Base-by-base conservation (phyloP, 2,329 filamentous ascomycete species). In the Penicillium sp. region DNA sequence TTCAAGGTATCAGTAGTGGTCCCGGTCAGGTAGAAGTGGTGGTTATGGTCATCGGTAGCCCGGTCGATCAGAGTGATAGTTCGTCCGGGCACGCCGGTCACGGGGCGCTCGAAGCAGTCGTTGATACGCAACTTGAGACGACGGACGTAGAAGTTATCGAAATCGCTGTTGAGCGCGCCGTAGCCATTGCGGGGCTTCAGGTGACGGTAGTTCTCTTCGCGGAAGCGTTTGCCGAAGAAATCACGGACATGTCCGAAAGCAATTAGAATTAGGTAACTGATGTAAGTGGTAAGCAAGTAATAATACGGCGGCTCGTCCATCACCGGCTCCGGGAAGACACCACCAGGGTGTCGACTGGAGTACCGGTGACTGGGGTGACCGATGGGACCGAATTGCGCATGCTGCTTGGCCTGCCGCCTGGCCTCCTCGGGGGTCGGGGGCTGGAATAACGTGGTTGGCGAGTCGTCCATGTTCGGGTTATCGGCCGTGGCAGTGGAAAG, bases 241-340 rank as follows among this genome's bases (percentile, higher is more conserved):
- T 98, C 93, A 67, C 92, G 85, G 53, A 96, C 84, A 68, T 98
- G 93, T 49, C 93, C 93, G 57, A 96, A 91, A 58, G 93, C 83
- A 68, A 98, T 97, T 63, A 98, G 81, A 60, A 97, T 85, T 57
- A 98, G 81, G 72, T 98, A 98, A 74, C 90, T 96, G 72, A 98
- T 89, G 78, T 98, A 98, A 64, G 93, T 98, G 31, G 93, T 97
- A 61, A 98, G 81, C 64, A 98, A 83, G 74, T 88, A 96, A 78
- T 91, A 97, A 75, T 96, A 97, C 15, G 92, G 89, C 37, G 93
- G 92, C 70, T 96, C 92, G 66, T 98, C 93, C 68, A 95, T 89
- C 52, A 97, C 77, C 4, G 92, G 91, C 32, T 89, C 82, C 40
- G 84, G 83, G 50, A 97, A 86, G 33, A 86, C 81, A 62, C 84